Evolutionary conservation across 1,284 basidiomycete species (phyloP).

Genomic region (Rhodotorula sp.): DNA sequence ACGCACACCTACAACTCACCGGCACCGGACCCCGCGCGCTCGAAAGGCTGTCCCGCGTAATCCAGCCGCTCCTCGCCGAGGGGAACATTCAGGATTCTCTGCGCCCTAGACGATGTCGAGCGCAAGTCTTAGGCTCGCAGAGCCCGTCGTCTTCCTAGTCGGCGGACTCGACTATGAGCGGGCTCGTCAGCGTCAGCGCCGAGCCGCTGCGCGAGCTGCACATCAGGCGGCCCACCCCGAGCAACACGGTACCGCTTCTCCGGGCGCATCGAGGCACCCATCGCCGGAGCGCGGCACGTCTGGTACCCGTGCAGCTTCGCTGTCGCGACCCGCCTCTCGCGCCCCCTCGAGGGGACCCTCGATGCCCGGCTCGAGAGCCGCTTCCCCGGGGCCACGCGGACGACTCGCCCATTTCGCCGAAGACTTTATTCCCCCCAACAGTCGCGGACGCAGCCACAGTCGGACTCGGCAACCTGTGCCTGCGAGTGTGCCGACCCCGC

Average conservation of each 20-base stretch:
- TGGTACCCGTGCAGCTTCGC: constrained; percentile 5
- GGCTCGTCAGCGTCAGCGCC: constrained; percentile 30
- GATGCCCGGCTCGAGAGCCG: constrained; percentile 20
- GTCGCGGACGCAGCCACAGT: constrained; percentile 26
- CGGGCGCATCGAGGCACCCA: constrained; percentile 31
- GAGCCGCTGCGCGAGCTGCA: constrained; percentile 34
- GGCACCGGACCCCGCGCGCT: too few relatives aligned
- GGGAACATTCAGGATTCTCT: too few relatives aligned
- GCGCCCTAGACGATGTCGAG: not conserved
- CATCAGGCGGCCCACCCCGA: constrained; percentile 46
- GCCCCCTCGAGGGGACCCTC: constrained; percentile 10
- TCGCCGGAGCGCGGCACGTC: constrained; percentile 46
- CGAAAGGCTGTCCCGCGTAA: too few relatives aligned
- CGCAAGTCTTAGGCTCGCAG: constrained; percentile 66
- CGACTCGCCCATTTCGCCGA: constrained; percentile 43
- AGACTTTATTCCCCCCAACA: constrained; percentile 34
- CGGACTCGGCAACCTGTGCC: constrained; percentile 7
- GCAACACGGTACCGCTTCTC: constrained; percentile 1
- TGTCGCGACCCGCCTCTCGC: constrained; percentile 26
- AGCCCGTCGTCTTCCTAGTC: constrained; percentile 76
- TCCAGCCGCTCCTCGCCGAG: not conserved
- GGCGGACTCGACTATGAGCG: constrained; percentile 45
- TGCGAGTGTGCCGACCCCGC: not conserved
- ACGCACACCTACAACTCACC: too few relatives aligned
- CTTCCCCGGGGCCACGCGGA: constrained; percentile 51